Conservation (phyloP, 2,329 filamentous ascomycete genomes). For the Graphium sp. region DNA sequence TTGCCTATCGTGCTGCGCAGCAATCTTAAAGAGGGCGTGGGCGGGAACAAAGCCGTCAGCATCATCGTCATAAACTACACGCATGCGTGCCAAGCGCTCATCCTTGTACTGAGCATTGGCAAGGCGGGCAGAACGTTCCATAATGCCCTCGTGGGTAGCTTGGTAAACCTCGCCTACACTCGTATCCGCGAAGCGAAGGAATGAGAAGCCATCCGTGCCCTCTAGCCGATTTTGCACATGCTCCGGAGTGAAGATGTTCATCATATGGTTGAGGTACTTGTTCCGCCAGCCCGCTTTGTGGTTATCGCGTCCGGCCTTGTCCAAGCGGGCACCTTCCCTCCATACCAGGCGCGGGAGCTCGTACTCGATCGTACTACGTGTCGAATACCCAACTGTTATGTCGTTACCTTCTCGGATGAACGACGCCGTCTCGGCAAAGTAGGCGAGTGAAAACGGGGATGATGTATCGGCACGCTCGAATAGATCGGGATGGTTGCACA, state of each 20-base stretch:
- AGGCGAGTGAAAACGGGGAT: conserved; percentile 68
- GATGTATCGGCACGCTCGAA: conserved; percentile 89
- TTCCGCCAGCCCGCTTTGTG: conserved; percentile 60
- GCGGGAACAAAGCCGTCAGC: conserved; percentile 49
- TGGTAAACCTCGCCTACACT: conserved; percentile 58
- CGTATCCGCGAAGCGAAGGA: conserved; percentile 70
- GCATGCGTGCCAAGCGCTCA: conserved; percentile 48
- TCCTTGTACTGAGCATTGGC: no score
- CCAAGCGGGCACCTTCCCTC: conserved; percentile 60
- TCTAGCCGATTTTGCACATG: conserved; percentile 51
- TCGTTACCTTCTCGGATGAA: conserved; percentile 79
- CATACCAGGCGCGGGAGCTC: conserved; percentile 68
- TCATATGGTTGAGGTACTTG: conserved; percentile 60
- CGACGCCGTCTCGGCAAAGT: conserved; percentile 87
- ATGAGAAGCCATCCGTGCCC: conserved; percentile 60
- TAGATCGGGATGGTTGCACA: conserved; percentile 94
- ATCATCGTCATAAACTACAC: conserved; percentile 53
- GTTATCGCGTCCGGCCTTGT: conserved; percentile 60
- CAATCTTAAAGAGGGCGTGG: conserved; percentile 70
- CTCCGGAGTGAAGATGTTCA: conserved; percentile 82
- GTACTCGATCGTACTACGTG: conserved; percentile 74
- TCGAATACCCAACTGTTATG: conserved; percentile 72
- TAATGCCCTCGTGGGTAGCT: conserved; percentile 52
- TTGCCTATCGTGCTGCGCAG: conserved; percentile 47
- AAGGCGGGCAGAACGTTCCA: conserved; percentile 52